A percentile compares a stretch with the other conserved stretches of the same genome.
These are phyloP conservation scores for Hypholoma sublateritium DNA, from an alignment of 768 basidiomycete species.

Conservation along the genomic window DNA sequence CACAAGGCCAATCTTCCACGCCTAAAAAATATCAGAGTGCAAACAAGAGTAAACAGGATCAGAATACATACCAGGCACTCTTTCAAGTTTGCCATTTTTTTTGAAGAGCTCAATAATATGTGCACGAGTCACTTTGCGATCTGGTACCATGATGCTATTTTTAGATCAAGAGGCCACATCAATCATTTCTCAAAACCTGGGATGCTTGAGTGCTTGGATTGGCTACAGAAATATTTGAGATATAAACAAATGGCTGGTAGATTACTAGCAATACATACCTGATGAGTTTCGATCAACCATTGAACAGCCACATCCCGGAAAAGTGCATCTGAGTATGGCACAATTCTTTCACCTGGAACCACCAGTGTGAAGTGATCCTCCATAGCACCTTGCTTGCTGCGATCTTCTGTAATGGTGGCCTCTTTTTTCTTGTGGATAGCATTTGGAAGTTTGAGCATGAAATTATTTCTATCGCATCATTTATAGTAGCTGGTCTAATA, in stretches of 20 bases:
- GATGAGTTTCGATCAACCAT: neutral
- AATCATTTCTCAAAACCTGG: neutral
- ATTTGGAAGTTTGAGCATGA: neutral
- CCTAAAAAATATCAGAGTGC: neutral
- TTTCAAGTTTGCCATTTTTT: neutral
- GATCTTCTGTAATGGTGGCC: neutral
- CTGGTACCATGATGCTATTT: neutral
- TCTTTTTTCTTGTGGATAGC: neutral
- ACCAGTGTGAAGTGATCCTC: neutral
- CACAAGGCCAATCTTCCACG: neutral
- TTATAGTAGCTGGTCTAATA: neutral
- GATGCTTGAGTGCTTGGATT: neutral
- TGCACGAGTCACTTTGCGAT: neutral
- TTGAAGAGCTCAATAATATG: neutral
- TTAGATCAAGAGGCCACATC: neutral
- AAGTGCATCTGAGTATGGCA: neutral
- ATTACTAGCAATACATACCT: neutral
- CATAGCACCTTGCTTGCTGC: neutral
- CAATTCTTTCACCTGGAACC: neutral
- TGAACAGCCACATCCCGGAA: neutral
- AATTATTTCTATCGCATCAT: neutral
- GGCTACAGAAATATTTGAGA: neutral
- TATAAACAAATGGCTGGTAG: neutral
- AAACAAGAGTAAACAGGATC: neutral
- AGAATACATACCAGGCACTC: constrained; percentile 39